Conservation (phyloP, 2,329 filamentous ascomycete genomes). For the Talaromyces atroroseus region DNA sequence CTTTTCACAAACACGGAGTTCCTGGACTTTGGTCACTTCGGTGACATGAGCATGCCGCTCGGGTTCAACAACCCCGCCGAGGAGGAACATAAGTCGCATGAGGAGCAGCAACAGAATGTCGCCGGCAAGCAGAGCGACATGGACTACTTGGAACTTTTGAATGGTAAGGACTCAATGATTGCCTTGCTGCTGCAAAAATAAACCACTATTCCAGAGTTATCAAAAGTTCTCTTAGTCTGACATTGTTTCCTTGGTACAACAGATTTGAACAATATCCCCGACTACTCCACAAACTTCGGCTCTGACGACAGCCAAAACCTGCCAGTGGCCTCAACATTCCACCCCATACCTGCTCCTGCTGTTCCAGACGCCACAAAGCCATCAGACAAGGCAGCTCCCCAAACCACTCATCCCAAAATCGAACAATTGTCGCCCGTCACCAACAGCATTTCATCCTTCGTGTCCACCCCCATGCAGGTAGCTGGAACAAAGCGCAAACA, state of each 20-base stretch:
- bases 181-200: no score
- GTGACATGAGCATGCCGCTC: slow-evolving; percentile 28
- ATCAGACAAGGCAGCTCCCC: background rate
- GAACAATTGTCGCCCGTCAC: slow-evolving; percentile 14
- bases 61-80: slow-evolving; percentile 26
- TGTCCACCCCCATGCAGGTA: slow-evolving; percentile 16
- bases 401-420: slow-evolving; percentile 12
- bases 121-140: slow-evolving; percentile 26
- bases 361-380: background rate
- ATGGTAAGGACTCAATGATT: slow-evolving; percentile 30
- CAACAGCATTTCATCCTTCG: slow-evolving; percentile 9
- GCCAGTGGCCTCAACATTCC: slow-evolving; percentile 6
- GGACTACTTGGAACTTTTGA: slow-evolving; percentile 38
- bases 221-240: slow-evolving; percentile 6
- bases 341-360: slow-evolving; percentile 10
- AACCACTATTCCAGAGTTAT: background rate
- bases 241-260: slow-evolving; percentile 21
- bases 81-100: slow-evolving; percentile 19
- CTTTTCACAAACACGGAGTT: slow-evolving; percentile 80
- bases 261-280: slow-evolving; percentile 29
- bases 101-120: slow-evolving; percentile 18
- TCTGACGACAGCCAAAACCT: slow-evolving; percentile 19
- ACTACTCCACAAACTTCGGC: slow-evolving; percentile 28
- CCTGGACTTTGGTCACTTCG: slow-evolving; percentile 63
- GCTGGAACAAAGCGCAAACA: slow-evolving; percentile 32